phyloP scores from a whole-genome alignment of 352 stramenopile species.

The Phytopythium delawarense region DNA sequence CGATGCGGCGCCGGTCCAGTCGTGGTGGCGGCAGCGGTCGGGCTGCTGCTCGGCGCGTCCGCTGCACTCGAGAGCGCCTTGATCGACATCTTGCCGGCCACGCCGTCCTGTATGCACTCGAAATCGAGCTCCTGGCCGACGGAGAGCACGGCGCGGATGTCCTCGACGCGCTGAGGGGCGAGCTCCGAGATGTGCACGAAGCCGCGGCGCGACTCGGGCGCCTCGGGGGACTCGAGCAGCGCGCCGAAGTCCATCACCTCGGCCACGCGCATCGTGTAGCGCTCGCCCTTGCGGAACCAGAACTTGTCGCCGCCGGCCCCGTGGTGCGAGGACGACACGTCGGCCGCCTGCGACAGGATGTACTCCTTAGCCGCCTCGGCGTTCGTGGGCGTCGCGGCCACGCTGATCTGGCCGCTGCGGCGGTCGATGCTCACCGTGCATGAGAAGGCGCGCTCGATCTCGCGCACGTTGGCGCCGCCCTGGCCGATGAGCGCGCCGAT shows the following conservation, averaged over 20 bases:
- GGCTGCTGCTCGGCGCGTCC: background rate
- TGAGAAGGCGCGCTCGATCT: constrained; percentile 60
- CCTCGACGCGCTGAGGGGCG: constrained; percentile 49
- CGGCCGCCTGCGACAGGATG: constrained; percentile 44
- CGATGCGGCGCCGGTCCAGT: constrained; percentile 17
- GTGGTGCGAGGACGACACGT: background rate
- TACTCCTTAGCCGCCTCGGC: constrained; percentile 74
- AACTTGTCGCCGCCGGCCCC: constrained; percentile 15
- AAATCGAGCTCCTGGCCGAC: constrained; percentile 77
- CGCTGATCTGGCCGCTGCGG: constrained; percentile 78
- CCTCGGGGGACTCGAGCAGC: constrained; percentile 72
- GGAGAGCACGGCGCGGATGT: constrained; percentile 59
- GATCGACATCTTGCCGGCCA: constrained; percentile 80
- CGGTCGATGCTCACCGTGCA: constrained; percentile 78
- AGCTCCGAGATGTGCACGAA: constrained; percentile 96
- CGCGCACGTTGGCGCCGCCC: constrained; percentile 68
- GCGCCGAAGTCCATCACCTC: constrained; percentile 95
- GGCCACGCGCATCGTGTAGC: constrained; percentile 90
- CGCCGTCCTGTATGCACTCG: constrained; percentile 70
- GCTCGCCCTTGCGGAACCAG: constrained; percentile 86
- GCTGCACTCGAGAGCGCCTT: constrained; percentile 30
- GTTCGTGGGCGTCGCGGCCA: constrained; percentile 80
- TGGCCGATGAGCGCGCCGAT: constrained; percentile 74
- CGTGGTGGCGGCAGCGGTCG: constrained; percentile 1
- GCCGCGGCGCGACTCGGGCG: constrained; percentile 76